Conservation (phyloP, 495 filamentous ascomycete genomes). For the Neurospora sp. region DNA sequence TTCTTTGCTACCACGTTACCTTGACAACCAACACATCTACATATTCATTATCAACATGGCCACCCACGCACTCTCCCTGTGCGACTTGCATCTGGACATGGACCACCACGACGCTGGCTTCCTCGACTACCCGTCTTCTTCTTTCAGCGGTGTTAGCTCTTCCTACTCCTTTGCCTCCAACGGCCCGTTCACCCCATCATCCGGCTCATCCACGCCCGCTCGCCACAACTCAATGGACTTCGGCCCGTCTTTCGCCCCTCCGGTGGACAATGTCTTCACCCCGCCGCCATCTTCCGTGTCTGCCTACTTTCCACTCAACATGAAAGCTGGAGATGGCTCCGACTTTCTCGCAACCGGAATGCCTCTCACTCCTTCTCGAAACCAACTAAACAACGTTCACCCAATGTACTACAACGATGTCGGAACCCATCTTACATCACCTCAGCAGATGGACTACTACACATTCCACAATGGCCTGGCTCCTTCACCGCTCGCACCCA, state of each 20-base stretch:
- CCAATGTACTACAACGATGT: neutral
- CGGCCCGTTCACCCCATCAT: slow-evolving; percentile 31
- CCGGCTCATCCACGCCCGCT: slow-evolving; percentile 20
- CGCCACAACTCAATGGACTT: slow-evolving; percentile 13
- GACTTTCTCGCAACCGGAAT: slow-evolving; percentile 12
- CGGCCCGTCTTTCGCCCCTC: slow-evolving; percentile 12
- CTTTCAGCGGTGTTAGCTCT: slow-evolving; percentile 22
- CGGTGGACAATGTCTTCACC: slow-evolving; percentile 14
- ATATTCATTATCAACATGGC: slow-evolving; percentile 11
- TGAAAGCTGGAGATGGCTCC: slow-evolving; percentile 4
- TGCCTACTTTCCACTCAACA: slow-evolving; percentile 24
- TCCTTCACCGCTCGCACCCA: slow-evolving; percentile 1
- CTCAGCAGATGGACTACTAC: slow-evolving; percentile 10
- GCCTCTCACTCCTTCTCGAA: slow-evolving; percentile 15
- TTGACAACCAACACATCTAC: neutral
- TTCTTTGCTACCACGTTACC: neutral
- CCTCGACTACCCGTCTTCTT: slow-evolving; percentile 14
- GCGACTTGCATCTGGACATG: slow-evolving; percentile 17
- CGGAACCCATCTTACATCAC: slow-evolving; percentile 5
- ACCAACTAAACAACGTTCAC: slow-evolving; percentile 1
- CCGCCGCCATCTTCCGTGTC: slow-evolving; percentile 28
- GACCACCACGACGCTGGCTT: slow-evolving; percentile 15
- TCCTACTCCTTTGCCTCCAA: slow-evolving; percentile 27
- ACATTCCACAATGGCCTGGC: slow-evolving; percentile 6
- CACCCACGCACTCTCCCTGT: slow-evolving; percentile 1